Evolutionary conservation across 306 rosid species (phyloP).

Genomic region (Pyrus betulifolia): DNA sequence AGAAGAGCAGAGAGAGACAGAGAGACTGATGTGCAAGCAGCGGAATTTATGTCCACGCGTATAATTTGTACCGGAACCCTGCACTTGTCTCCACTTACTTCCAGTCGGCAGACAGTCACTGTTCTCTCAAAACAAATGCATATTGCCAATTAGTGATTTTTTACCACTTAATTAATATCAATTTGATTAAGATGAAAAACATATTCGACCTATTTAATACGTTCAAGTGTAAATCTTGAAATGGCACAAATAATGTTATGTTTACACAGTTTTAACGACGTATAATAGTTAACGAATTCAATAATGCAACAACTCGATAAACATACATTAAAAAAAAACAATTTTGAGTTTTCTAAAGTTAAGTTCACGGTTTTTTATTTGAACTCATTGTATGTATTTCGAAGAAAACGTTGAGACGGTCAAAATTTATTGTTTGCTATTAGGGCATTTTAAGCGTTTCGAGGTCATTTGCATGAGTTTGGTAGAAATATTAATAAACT

Average conservation of each 20-base stretch:
- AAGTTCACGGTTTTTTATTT: too few relatives aligned
- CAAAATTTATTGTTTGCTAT: not conserved
- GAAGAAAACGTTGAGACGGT: not conserved
- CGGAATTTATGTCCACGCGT: constrained; percentile 48
- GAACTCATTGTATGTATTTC: not conserved
- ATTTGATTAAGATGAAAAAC: not conserved
- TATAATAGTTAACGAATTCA: too few relatives aligned
- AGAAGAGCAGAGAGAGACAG: not conserved
- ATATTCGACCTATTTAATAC: too few relatives aligned
- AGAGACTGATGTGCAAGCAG: constrained; percentile 21
- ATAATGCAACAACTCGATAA: not conserved
- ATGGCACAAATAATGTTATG: too few relatives aligned
- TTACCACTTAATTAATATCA: not conserved
- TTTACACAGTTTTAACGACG: too few relatives aligned
- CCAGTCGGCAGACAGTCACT: not conserved
- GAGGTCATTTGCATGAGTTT: not conserved
- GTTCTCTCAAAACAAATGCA: not conserved
- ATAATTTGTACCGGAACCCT: not conserved
- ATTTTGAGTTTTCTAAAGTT: not conserved
- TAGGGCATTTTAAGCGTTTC: not conserved
- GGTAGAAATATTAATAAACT: not conserved
- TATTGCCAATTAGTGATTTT: not conserved
- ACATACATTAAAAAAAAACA: too few relatives aligned
- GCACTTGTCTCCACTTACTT: not conserved
- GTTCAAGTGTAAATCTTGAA: not conserved